Base-by-base conservation (phyloP, 2,329 filamentous ascomycete genomes). In the Nemania abortiva region DNA sequence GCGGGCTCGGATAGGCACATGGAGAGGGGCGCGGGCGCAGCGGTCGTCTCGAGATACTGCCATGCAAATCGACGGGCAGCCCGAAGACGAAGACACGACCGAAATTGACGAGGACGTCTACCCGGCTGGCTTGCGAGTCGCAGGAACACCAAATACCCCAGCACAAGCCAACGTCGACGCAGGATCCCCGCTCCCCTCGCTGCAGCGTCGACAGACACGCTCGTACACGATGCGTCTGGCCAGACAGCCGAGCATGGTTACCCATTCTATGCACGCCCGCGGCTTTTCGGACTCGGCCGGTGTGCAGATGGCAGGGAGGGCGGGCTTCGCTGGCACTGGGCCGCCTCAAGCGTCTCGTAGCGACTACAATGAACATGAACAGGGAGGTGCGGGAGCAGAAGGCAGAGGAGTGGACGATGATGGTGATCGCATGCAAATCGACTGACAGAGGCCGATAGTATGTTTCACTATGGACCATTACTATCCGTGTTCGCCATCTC, bases 281-380 rank as follows among this genome's bases (percentile, higher is more conserved):
- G 64, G 68, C 22, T 60, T 20, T 11, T 67, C 68, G 7, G 64
- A 64, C n/a, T 64, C 67, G 10, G 52, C 54, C 2, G 24, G 45
- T 18, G 13, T 18, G 20, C 49, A 50, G 18, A 63, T 42, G 18
- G 37, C 11, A 11, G 57, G 47, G 15, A 55, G 67, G 37, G 18
- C 50, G 15, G 34, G 59, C 10, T 61, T 68, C 34, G 57, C 66
- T 0, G 57, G 66, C 22, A 39, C 42, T n/a, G 56, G 53, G 6
- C 15, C n/a, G 31, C 56, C 55, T n/a, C 50, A 27, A 1, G n/a
- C 34, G 11, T 18, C 18, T 5, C 29, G 22, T 15, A 31, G 13
- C 13, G 55, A 22, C n/a, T 29, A 57, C n/a, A 15, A 18, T 9
- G 31, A n/a, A 7, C 13, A 52, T 6, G 50, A 29, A 6, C 22